Evolutionary conservation across 2,329 filamentous ascomycete genomes (phyloP).

Genomic region (Clarireedia hainanense): DNA sequence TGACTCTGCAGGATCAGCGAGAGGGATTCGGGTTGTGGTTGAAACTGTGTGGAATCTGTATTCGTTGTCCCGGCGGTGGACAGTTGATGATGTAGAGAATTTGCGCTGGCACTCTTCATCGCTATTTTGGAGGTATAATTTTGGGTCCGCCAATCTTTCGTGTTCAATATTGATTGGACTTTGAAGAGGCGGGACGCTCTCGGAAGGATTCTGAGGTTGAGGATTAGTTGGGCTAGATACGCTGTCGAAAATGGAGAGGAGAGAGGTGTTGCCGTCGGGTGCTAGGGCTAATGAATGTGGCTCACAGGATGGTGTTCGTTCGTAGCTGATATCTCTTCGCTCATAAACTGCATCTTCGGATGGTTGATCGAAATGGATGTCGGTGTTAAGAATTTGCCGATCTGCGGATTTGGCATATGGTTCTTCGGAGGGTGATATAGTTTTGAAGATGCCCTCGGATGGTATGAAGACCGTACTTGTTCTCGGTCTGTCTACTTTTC

Average conservation of each 20-base stretch:
- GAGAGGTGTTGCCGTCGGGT: slow-evolving; percentile 46
- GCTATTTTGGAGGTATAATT: background rate
- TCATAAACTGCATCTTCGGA: background rate
- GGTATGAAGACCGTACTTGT: slow-evolving; percentile 43
- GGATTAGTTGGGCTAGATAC: slow-evolving; percentile 30
- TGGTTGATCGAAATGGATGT: slow-evolving; percentile 4
- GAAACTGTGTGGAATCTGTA: slow-evolving; percentile 27
- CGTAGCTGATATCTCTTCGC: slow-evolving; percentile 31
- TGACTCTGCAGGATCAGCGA: slow-evolving; percentile 21
- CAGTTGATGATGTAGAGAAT: slow-evolving; percentile 27
- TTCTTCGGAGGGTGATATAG: slow-evolving; percentile 37
- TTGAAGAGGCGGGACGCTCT: background rate
- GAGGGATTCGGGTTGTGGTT: slow-evolving; percentile 28
- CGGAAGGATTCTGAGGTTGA: background rate
- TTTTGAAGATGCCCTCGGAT: slow-evolving; percentile 55
- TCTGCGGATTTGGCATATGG: slow-evolving; percentile 21
- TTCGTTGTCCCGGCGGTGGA: slow-evolving; percentile 16
- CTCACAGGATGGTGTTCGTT: slow-evolving; percentile 54
- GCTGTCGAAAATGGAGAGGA: slow-evolving; percentile 53
- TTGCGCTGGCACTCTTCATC: slow-evolving; percentile 4
- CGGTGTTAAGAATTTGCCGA: slow-evolving; percentile 10
- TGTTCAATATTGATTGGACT: slow-evolving; percentile 17
- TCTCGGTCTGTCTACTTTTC: background rate
- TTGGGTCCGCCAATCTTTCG: background rate
- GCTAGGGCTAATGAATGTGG: slow-evolving; percentile 51